A percentile compares a stretch with the other conserved stretches of the same genome.
Conservation (phyloP, 1,284 basidiomycete species). For the Sphaerobolus stellatus region DNA sequence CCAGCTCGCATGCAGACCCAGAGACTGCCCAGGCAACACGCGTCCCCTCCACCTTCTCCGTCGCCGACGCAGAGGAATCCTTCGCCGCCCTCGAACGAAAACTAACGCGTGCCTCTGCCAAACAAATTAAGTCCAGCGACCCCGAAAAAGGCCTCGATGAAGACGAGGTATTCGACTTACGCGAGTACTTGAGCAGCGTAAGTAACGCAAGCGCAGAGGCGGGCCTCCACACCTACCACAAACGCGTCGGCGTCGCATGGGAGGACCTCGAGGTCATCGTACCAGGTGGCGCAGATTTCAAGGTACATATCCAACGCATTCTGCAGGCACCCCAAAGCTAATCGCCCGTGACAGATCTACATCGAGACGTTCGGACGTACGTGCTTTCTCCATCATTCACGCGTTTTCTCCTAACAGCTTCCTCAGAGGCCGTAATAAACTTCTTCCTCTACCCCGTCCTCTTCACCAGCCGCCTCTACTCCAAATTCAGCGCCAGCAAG, state of each 20-base stretch:
- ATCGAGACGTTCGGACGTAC: slow-evolving; percentile 62
- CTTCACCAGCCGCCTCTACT: slow-evolving; percentile 49
- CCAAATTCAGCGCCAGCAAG: slow-evolving; percentile 46
- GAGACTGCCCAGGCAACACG: not conserved
- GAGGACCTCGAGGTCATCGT: slow-evolving; percentile 73
- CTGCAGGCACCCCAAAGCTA: not conserved
- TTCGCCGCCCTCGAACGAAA: slow-evolving; percentile 53
- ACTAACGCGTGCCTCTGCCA: slow-evolving; percentile 10
- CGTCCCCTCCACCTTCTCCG: not conserved
- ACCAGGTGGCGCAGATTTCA: slow-evolving; percentile 58
- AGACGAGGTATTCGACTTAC: slow-evolving; percentile 62
- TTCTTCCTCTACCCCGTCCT: slow-evolving; percentile 59
- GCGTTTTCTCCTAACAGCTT: slow-evolving; percentile 43
- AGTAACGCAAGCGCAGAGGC: slow-evolving; percentile 66
- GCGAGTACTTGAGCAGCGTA: slow-evolving; percentile 71
- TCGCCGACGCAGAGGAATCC: slow-evolving; percentile 24
- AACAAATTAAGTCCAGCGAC: slow-evolving; percentile 32
- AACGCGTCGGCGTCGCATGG: slow-evolving; percentile 83
- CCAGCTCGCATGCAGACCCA: not conserved
- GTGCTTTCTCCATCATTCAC: slow-evolving; percentile 17
- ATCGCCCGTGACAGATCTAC: slow-evolving; percentile 49
- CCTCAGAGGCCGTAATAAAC: slow-evolving; percentile 55
- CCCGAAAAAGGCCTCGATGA: slow-evolving; percentile 45
- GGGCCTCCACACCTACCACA: slow-evolving; percentile 66
- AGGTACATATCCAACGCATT: slow-evolving; percentile 39